phyloP scores from a whole-genome alignment of 139 green algal genomes.

The Auxenochlorella protothecoides region DNA sequence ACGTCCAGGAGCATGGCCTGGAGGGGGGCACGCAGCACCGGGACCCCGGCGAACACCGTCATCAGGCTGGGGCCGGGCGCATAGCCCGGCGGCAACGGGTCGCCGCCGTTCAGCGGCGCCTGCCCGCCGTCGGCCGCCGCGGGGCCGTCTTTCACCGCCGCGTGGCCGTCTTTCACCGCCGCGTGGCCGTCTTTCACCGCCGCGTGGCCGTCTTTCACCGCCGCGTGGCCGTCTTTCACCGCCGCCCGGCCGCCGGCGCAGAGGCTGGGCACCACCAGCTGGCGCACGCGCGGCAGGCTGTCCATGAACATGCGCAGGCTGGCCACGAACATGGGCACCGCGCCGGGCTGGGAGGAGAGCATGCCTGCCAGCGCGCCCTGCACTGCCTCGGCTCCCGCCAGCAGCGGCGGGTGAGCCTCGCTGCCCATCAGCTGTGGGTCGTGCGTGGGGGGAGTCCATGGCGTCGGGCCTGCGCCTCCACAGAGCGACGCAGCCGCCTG shows the following conservation, averaged over 20 bases:
- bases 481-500: no score
- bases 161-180: no score
- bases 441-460: no score
- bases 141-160: no score
- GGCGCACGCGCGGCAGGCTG: constrained; percentile 28
- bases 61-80: constrained; percentile 26
- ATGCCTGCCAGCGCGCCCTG: constrained; percentile 31
- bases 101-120: no score
- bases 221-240: no score
- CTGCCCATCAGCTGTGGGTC: no score
- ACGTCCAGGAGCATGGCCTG: constrained; percentile 51
- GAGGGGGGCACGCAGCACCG: constrained; percentile 43
- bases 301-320: constrained; percentile 40
- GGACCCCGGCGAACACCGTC: constrained; percentile 46
- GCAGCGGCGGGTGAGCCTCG: constrained; percentile 1
- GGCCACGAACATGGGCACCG: constrained; percentile 34
- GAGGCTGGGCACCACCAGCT: constrained; percentile 30
- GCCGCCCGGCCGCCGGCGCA: not conserved
- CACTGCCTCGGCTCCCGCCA: constrained; percentile 19
- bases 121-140: no score
- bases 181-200: no score
- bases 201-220: no score
- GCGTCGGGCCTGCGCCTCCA: no score
- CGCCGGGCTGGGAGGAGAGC: constrained; percentile 30
- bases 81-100: no score